Conservation (phyloP, 768 basidiomycete genomes). For the Russula earlei region DNA sequence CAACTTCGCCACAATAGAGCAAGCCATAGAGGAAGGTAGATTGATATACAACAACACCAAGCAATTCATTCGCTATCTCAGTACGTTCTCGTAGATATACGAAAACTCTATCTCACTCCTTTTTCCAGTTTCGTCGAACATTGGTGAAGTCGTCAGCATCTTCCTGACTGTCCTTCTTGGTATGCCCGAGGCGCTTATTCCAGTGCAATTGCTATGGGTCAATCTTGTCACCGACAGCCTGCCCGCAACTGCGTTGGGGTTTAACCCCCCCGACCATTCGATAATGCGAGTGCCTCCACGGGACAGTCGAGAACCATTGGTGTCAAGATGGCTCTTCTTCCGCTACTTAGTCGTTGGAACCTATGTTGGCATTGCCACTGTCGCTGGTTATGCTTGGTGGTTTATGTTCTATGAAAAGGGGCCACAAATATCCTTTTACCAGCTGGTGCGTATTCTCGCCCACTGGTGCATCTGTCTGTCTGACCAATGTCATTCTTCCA, state of each 20-base stretch:
- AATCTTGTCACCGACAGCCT: conserved; percentile 96
- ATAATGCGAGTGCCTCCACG: conserved; percentile 96
- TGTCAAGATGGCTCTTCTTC: conserved; percentile 92
- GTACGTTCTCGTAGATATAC: conserved; percentile 34
- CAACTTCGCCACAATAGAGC: conserved; percentile 95
- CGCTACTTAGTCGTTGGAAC: conserved; percentile 88
- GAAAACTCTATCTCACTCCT: conserved; percentile 8
- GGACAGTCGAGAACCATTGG: conserved; percentile 81
- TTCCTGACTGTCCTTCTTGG: conserved; percentile 95
- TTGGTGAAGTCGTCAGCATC: conserved; percentile 94
- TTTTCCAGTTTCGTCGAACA: conserved; percentile 78
- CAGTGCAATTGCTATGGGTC: conserved; percentile 97
- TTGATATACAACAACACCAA: conserved; percentile 99
- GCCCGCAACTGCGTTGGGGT: conserved; percentile 94
- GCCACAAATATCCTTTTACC: conserved; percentile 87
- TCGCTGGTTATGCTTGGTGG: conserved; percentile 99
- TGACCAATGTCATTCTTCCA: neutral
- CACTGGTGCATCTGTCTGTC: neutral
- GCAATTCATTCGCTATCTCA: conserved; percentile 98
- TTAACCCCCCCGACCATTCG: conserved; percentile 93
- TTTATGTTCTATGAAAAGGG: conserved; percentile 86
- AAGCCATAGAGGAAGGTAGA: conserved; percentile 94
- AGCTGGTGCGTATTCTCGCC: conserved; percentile 55
- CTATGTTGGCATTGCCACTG: conserved; percentile 92
- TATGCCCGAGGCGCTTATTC: conserved; percentile 99